Base-by-base conservation (phyloP, 331 rosid species). In the Quercus lobata region DNA sequence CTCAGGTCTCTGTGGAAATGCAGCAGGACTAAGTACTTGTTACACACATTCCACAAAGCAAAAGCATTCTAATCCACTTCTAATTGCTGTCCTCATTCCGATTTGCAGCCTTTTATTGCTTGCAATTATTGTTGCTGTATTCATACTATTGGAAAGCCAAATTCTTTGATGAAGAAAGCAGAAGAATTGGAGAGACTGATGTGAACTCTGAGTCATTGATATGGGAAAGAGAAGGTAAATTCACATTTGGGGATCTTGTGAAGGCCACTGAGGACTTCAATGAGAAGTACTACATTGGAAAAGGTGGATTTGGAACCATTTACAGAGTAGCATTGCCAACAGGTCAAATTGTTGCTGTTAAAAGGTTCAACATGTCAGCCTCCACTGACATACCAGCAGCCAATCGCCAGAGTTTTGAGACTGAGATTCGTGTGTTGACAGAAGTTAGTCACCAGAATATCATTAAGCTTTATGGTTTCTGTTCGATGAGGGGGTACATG, bases 221-320 rank as follows among this genome's bases (percentile, higher is more conserved):
- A 37, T 92, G 92, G 96, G 89, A 87, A 71, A 88, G 79, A 78
- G 88, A 90, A 85, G 90, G 83, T 24, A 83, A 81, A 44, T 88
- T 90, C 76, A 83, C 80, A 7, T 92, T 90, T 65, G 29, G 87
- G 34, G 92, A 89, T 62, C 87, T 94, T 72, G 84, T 83, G 49
- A 83, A 88, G 75, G 96, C 92, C 54, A 91, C 96, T 2, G 75
- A 87, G 29, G 81, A 91, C 78, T 91, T 93, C 69, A 52, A 83
- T 29, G 92, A 90, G 24, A 89, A 78, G 73, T 85, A 81, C 81
- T 90, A 91, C 89, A 86, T 93, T 27, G 98, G 98, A 66, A 88
- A 82, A 71, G 98, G 97, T 79, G 98, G 96, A 29, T 90, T 87
- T 52, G 98, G 98, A 75, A 89, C 79, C 7, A 91, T 93, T 41